Evolutionary conservation across 2,329 filamentous ascomycete species (phyloP), one percentile per base, ranked within the genome.

Genomic region (Penicillium sp.): DNA sequence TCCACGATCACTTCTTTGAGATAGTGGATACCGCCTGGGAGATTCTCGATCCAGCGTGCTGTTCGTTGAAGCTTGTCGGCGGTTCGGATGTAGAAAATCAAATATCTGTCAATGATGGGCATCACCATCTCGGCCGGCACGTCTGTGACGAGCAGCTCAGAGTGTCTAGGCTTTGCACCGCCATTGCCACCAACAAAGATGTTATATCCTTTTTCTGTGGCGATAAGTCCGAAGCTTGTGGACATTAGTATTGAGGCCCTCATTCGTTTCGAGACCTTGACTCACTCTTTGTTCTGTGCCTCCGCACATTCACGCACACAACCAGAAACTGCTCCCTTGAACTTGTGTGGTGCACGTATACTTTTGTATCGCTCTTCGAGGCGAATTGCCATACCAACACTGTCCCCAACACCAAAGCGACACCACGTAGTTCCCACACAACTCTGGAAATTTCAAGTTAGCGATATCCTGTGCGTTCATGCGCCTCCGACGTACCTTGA

Each of bases 401-500:
- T 92, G 75, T 96, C 92, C 27, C 91, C 90, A 52, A 96, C 87
- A 49, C 92, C 92, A 66, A 88, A 96, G 1, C 92, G 83, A 67
- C 92, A 96, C 92, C 92, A 96, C 1, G 91, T 92, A 1, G 89
- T 92, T 21, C 92, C 92, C 1, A 96, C 92, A 64, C 92, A 96
- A 56, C 88, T 91, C 81, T 76, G 43, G 14, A 16, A n/a, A 31
- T n/a, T 11, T 16, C n/a, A 14, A 22, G 49, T 63, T 43, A 61
- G 55, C 8, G 7, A 6, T 24, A 13, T 2, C n/a, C 11, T 43
- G 1, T 14, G 9, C 5, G 4, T 4, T n/a, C 32, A 27, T 3
- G 4, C 8, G n/a, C 18, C 36, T 38, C 14, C 4, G 13, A 61
- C 55, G 29, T 39, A 70, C 74, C 66, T 96, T 96, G 68, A 96